These are phyloP conservation scores for Gymnopilus dilepis DNA, from an alignment of 768 basidiomycete species.

Conservation along the genomic window DNA sequence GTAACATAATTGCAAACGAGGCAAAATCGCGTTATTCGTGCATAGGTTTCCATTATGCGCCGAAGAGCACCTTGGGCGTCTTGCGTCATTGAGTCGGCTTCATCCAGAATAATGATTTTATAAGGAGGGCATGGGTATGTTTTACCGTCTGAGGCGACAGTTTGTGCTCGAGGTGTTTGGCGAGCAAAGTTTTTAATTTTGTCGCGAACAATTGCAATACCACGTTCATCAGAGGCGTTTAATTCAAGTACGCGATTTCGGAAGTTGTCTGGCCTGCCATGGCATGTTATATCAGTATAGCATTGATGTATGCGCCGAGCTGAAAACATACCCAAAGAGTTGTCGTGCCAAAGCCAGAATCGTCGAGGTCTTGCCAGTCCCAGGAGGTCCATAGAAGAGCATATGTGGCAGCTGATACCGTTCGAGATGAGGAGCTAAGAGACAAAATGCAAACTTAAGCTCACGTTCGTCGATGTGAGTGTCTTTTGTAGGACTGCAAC, in stretches of 20 bases:
- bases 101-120: slow-evolving; percentile 98
- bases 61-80: slow-evolving; percentile 96
- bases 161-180: slow-evolving; percentile 85
- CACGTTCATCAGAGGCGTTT: slow-evolving; percentile 98
- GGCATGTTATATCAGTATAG: neutral
- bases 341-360: slow-evolving; percentile 94
- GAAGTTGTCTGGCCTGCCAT: slow-evolving; percentile 87
- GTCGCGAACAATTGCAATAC: slow-evolving; percentile 95
- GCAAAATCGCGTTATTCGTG: slow-evolving; percentile 96
- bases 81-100: slow-evolving; percentile 99
- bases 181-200: slow-evolving; percentile 99
- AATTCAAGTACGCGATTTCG: slow-evolving; percentile 91
- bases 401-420: slow-evolving; percentile 90
- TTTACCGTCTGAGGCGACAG: slow-evolving; percentile 74
- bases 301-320: neutral
- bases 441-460: neutral
- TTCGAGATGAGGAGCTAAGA: neutral
- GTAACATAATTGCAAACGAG: slow-evolving; percentile 99
- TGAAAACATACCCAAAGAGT: slow-evolving; percentile 81
- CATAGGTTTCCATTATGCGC: slow-evolving; percentile 99
- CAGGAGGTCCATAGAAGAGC: slow-evolving; percentile 99
- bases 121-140: slow-evolving; percentile 96
- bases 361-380: slow-evolving; percentile 98
- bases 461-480: slow-evolving; percentile 88
- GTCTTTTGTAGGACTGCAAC: slow-evolving; percentile 92